Conservation (phyloP, 805 yeast genomes). For the Torulaspora indica region DNA sequence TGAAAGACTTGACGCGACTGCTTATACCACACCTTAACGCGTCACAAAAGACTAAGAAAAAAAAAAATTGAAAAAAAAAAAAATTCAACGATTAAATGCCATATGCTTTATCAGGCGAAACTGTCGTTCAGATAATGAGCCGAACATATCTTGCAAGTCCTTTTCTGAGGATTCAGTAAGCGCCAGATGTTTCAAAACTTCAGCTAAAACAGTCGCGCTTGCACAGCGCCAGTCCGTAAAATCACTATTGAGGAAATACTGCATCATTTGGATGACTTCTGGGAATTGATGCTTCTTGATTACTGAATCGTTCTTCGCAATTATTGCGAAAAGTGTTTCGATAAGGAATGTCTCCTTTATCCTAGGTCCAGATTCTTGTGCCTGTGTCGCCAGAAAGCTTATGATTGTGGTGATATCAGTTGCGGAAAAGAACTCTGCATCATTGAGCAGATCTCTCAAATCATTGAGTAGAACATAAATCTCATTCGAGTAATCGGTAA, state of each 20-base stretch:
- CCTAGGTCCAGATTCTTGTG: constrained; percentile 8
- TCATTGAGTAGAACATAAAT: constrained; percentile 26
- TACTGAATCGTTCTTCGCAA: constrained; percentile 4
- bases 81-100: not conserved
- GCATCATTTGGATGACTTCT: constrained; percentile 26
- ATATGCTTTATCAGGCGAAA: constrained; percentile 4
- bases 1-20: constrained; percentile 1
- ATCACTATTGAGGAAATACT: constrained; percentile 14
- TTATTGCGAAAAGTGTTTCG: constrained; percentile 16
- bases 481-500: constrained; percentile 25
- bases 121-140: constrained; percentile 5
- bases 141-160: constrained; percentile 3
- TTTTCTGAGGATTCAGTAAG: not conserved
- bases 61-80: not conserved
- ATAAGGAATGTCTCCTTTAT: constrained; percentile 20
- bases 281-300: constrained; percentile 19
- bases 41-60: not conserved
- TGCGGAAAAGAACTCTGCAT: constrained; percentile 15
- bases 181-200: constrained; percentile 4
- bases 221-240: constrained; percentile 24
- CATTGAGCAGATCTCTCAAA: constrained; percentile 20
- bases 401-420: constrained; percentile 20
- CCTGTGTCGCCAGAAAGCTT: constrained; percentile 16
- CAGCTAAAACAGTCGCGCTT: constrained; percentile 18
- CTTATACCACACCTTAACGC: not conserved